A percentile compares a stretch with the other conserved stretches of the same genome.
Conservation (phyloP, 495 filamentous ascomycete genomes). For the Evernia prunastri region DNA sequence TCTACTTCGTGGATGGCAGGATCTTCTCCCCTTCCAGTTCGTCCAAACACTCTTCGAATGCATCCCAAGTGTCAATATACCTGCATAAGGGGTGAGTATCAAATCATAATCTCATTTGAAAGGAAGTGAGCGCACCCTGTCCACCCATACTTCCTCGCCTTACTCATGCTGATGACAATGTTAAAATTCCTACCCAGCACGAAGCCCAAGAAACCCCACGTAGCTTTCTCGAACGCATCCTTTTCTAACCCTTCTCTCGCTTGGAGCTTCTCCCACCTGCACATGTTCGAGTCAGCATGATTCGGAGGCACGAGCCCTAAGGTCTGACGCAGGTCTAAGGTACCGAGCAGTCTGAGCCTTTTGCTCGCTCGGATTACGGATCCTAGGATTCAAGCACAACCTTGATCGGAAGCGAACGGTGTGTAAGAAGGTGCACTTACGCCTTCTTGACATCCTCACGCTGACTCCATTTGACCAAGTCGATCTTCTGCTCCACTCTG, state of each 20-base stretch:
- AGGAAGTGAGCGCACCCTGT: constrained; percentile 26
- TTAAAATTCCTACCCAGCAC: constrained; percentile 44
- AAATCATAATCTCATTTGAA: not conserved
- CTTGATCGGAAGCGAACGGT: not conserved
- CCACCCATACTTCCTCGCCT: constrained; percentile 45
- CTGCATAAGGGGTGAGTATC: not conserved
- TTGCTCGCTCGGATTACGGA: not conserved
- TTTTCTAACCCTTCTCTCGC: constrained; percentile 43
- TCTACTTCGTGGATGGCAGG: not conserved
- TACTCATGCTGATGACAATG: constrained; percentile 49
- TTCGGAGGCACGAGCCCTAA: not conserved
- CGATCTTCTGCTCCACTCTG: constrained; percentile 41
- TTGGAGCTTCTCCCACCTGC: constrained; percentile 37
- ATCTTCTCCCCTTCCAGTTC: constrained; percentile 35
- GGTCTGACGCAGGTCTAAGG: not conserved
- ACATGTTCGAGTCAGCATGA: not conserved
- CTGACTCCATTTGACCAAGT: constrained; percentile 47
- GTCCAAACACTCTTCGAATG: constrained; percentile 42
- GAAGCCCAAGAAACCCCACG: constrained; percentile 48
- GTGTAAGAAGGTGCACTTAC: not conserved
- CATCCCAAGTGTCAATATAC: constrained; percentile 45
- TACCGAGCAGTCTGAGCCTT: not conserved
- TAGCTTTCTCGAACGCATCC: constrained; percentile 48
- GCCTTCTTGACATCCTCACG: constrained; percentile 44
- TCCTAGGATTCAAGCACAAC: not conserved